These are phyloP conservation scores for Penicillium coffeae DNA, from an alignment of 495 filamentous ascomycete species.

Conservation along the genomic window DNA sequence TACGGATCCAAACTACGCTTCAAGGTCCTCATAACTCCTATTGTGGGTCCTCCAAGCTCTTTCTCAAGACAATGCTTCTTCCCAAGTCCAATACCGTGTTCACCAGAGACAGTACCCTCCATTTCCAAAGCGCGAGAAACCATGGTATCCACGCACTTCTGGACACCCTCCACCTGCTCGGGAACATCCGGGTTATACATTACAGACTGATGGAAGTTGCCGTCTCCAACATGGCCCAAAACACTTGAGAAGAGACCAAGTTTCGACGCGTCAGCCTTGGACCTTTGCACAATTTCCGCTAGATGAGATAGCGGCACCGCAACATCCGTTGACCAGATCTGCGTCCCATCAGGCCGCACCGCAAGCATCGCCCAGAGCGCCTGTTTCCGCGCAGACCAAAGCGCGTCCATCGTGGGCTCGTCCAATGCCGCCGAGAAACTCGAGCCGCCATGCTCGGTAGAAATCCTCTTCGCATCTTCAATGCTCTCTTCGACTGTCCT, in stretches of 20 bases:
- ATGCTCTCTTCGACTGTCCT: slow-evolving; percentile 67
- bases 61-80: slow-evolving; percentile 78
- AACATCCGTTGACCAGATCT: slow-evolving; percentile 74
- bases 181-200: slow-evolving; percentile 65
- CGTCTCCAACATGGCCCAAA: slow-evolving; percentile 77
- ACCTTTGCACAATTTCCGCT: slow-evolving; percentile 63
- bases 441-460: slow-evolving; percentile 51
- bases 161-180: slow-evolving; percentile 52
- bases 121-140: slow-evolving; percentile 76
- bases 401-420: slow-evolving; percentile 58
- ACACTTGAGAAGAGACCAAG: slow-evolving; percentile 77
- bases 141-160: slow-evolving; percentile 78
- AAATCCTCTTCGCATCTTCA: slow-evolving; percentile 59
- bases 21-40: slow-evolving; percentile 81
- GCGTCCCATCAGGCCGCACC: slow-evolving; percentile 48
- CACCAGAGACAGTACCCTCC: slow-evolving; percentile 71
- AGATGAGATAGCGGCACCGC: slow-evolving; percentile 79
- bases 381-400: slow-evolving; percentile 85
- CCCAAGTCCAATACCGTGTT: slow-evolving; percentile 84
- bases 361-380: slow-evolving; percentile 59
- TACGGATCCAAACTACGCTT: slow-evolving; percentile 81
- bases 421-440: slow-evolving; percentile 75
- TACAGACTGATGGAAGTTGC: slow-evolving; percentile 86
- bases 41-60: slow-evolving; percentile 78
- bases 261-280: slow-evolving; percentile 77